Conservation (phyloP, 768 basidiomycete genomes). For the Nevesoporus exiguus region DNA sequence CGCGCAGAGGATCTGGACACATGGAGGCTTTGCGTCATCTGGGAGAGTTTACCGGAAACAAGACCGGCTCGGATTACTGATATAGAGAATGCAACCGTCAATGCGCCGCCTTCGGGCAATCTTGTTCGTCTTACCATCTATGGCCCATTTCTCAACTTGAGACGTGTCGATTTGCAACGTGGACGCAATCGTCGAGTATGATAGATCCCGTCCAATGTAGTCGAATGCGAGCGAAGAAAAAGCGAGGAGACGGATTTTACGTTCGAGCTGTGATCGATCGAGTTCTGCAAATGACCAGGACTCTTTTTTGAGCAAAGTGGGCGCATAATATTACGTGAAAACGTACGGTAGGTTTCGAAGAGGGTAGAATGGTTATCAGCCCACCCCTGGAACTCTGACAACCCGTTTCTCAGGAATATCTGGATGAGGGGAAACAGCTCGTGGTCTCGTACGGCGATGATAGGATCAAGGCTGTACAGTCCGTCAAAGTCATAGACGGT, state of each 20-base stretch:
- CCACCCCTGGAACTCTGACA: slow-evolving; percentile 65
- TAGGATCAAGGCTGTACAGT: slow-evolving; percentile 71
- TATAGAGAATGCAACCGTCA: not conserved
- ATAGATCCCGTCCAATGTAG: slow-evolving; percentile 68
- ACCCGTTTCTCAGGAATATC: slow-evolving; percentile 64
- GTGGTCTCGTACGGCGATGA: slow-evolving; percentile 62
- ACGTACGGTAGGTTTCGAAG: slow-evolving; percentile 58
- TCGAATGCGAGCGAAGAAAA: slow-evolving; percentile 76
- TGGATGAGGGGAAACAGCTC: slow-evolving; percentile 73
- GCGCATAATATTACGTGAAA: not conserved
- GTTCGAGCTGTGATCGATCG: slow-evolving; percentile 56
- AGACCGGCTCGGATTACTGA: slow-evolving; percentile 79
- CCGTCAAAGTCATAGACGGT: slow-evolving; percentile 77
- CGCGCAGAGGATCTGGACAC: slow-evolving; percentile 73
- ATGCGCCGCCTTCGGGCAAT: not conserved
- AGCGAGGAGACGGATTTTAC: slow-evolving; percentile 75
- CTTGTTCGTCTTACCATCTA: slow-evolving; percentile 57
- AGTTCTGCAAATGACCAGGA: slow-evolving; percentile 40
- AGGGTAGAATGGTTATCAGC: slow-evolving; percentile 42
- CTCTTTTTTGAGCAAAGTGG: not conserved
- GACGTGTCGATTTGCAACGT: slow-evolving; percentile 59
- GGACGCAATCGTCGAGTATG: slow-evolving; percentile 67
- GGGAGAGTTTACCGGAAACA: slow-evolving; percentile 79
- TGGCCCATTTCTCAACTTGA: slow-evolving; percentile 83
- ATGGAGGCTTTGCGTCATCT: slow-evolving; percentile 68